These are phyloP conservation scores for Coemansia guatemalensis DNA, from an alignment of 192 early-diverging fungal genomes.

Conservation along the genomic window DNA sequence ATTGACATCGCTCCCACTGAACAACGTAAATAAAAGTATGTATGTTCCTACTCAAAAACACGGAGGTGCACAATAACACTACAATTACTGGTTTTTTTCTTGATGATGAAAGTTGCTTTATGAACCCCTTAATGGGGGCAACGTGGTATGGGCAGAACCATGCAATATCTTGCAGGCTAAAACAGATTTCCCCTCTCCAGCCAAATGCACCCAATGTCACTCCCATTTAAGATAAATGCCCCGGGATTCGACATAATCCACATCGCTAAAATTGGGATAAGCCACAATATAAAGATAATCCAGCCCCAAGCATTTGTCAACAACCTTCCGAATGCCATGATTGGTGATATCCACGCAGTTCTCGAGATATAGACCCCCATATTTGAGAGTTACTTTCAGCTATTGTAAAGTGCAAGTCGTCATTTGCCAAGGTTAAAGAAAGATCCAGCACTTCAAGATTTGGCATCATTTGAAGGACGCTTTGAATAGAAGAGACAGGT, in stretches of 20 bases:
- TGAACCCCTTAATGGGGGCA: too few relatives aligned
- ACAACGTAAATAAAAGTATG: not conserved
- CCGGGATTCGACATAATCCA: not conserved
- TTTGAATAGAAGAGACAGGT: not conserved
- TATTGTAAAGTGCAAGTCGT: not conserved
- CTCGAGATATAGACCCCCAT: not conserved
- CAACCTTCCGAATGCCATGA: not conserved
- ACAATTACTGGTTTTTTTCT: too few relatives aligned
- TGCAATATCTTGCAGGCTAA: too few relatives aligned
- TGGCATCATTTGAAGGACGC: constrained; percentile 1
- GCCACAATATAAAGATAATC: not conserved
- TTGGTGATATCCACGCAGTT: not conserved
- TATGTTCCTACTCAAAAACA: not conserved
- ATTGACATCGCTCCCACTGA: not conserved
- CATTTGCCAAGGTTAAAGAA: not conserved
- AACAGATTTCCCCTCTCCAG: too few relatives aligned
- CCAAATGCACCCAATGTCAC: too few relatives aligned
- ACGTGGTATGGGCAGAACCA: too few relatives aligned
- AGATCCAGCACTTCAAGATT: constrained; percentile 1
- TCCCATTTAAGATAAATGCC: not conserved
- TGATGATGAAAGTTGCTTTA: too few relatives aligned
- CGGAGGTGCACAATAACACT: too few relatives aligned
- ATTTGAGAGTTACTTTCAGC: not conserved
- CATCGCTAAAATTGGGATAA: constrained; percentile 1
- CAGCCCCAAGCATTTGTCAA: not conserved